Evolutionary conservation across 306 rosid genomes (phyloP), one percentile per base, ranked within the genome.

Genomic region (Corylus avellana): DNA sequence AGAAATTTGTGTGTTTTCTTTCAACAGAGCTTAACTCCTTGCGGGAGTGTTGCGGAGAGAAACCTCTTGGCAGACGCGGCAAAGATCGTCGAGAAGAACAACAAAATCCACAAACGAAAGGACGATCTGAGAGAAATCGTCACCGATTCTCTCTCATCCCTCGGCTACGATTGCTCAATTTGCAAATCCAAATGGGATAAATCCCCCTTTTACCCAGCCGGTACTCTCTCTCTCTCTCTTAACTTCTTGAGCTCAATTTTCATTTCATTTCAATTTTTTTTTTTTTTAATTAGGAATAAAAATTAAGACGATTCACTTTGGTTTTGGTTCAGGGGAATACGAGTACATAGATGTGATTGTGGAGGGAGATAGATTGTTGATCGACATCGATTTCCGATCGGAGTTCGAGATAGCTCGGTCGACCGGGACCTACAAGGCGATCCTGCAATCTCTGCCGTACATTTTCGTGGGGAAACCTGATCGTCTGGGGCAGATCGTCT

Each of bases 341-440:
- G 99, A 96, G 83, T 96, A 88, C 82, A 87, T 93, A 47, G 99
- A 96, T 83, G 98, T 89, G 78, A 61, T 88, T 2, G 83, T 86
- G 25, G 90, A 91, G 32, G 91, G 90, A n/a, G 98, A 95, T 81
- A 89, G 98, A 67, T 58, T 96, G 85, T 72, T 96, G 46, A 57
- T 96, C 8, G 99, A 96, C 79, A 82, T 96, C 9, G 99, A 96
- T 89, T 93, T 96, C 79, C 89, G 89, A 80, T 96, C 99, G 5
- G 98, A 96, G 89, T 96, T 96, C 72, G 99, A 96, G 85, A 89
- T 96, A 64, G 99, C 99, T 12, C 90, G 99, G 70, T 85, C 98
- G 1, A 96, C 99, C 0, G 97, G 97, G 27, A 79, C 91, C 0
- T 96, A 93, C 85, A 93, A 91, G 77, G 84, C 90, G 25, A 89